A percentile compares a stretch with the other conserved stretches of the same genome.
phyloP scores from a whole-genome alignment of 2,329 filamentous ascomycete species.

The Gremmenia infestans region DNA sequence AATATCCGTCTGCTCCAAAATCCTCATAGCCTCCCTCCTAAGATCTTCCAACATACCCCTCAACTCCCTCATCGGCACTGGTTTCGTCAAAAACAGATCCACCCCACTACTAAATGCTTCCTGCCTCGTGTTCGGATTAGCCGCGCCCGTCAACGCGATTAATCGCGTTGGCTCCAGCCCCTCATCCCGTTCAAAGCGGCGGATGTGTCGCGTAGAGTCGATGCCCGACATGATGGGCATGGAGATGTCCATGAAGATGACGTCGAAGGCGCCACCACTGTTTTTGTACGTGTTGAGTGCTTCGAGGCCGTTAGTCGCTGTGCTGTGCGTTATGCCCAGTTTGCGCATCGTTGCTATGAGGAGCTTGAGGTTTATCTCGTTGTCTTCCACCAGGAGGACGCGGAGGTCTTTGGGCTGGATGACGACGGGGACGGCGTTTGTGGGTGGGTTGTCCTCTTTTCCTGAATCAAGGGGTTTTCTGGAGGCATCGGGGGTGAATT shows the following conservation, averaged over 20 bases:
- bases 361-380: constrained; percentile 37
- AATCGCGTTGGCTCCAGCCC: constrained; percentile 39
- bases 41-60: constrained; percentile 28
- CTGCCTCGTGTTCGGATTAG: constrained; percentile 42
- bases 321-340: constrained; percentile 30
- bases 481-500: neutral
- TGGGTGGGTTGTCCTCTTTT: neutral
- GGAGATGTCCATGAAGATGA: constrained; percentile 50
- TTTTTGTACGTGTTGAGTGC: constrained; percentile 37
- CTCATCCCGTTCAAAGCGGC: constrained; percentile 42
- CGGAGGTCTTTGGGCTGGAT: constrained; percentile 14
- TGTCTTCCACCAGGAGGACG: constrained; percentile 39
- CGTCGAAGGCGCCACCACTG: constrained; percentile 32
- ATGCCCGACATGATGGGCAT: constrained; percentile 53
- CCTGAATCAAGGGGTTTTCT: constrained; percentile 7
- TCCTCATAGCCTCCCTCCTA: constrained; percentile 13
- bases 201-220: constrained; percentile 43
- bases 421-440: neutral
- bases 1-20: neutral
- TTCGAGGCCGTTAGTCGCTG: constrained; percentile 42
- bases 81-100: constrained; percentile 51
- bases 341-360: constrained; percentile 31
- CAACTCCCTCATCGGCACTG: constrained; percentile 35
- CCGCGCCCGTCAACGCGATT: constrained; percentile 49
- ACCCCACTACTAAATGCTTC: constrained; percentile 49